phyloP scores from a whole-genome alignment of 2,329 filamentous ascomycete genomes.

The Cercospora sp. region DNA sequence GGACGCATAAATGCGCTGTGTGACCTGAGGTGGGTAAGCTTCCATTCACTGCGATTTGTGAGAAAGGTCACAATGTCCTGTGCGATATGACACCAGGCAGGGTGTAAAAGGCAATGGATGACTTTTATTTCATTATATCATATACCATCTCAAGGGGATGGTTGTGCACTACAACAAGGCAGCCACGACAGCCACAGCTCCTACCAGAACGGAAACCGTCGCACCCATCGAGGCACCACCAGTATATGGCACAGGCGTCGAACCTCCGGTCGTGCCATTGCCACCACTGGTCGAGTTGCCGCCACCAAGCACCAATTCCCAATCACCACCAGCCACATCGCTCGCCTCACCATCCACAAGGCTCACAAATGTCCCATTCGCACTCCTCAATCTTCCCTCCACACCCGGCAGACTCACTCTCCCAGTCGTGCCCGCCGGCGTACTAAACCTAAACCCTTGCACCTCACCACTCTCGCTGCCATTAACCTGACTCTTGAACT shows the following conservation, averaged over 20 bases:
- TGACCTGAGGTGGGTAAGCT: background rate
- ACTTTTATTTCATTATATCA: background rate
- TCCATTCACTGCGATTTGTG: background rate
- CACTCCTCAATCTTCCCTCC: conserved; percentile 46
- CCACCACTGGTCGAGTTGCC: background rate
- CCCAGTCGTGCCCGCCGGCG: conserved; percentile 38
- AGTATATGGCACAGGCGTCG: background rate
- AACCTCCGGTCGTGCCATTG: background rate
- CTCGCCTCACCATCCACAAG: conserved; percentile 31
- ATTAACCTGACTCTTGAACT: conserved; percentile 42
- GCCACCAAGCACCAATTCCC: conserved; percentile 26
- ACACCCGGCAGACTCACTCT: conserved; percentile 36
- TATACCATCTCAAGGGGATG: background rate
- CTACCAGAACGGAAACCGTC: background rate
- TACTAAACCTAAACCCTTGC: conserved; percentile 29
- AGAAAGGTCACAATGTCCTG: background rate
- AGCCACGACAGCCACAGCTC: background rate
- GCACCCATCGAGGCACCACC: background rate
- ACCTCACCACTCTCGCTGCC: conserved; percentile 23
- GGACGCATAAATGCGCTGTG: background rate
- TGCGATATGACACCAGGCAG: background rate
- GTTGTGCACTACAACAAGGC: background rate
- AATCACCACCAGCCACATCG: conserved; percentile 32
- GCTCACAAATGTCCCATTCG: conserved; percentile 32
- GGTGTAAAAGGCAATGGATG: background rate